A percentile compares a stretch with the other conserved stretches of the same genome.
Conservation (phyloP, 768 basidiomycete species). For the Pholiota molesta region DNA sequence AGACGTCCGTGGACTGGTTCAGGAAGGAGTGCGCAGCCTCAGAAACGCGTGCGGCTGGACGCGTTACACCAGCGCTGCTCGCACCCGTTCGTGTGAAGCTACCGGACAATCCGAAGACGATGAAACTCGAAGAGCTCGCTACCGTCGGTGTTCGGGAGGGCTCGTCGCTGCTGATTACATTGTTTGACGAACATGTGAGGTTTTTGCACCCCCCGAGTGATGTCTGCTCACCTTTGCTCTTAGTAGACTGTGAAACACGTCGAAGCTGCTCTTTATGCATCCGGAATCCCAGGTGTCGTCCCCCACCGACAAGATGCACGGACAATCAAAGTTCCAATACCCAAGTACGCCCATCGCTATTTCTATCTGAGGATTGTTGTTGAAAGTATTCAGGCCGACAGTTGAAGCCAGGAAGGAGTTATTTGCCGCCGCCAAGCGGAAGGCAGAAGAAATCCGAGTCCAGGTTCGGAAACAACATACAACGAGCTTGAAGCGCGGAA, state of each 20-base stretch:
- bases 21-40: conserved; percentile 74
- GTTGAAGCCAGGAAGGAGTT: conserved; percentile 68
- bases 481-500: conserved; percentile 66
- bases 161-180: conserved; percentile 67
- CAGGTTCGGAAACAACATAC: conserved; percentile 77
- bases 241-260: conserved; percentile 76
- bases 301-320: conserved; percentile 72
- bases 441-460: conserved; percentile 75
- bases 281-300: conserved; percentile 69
- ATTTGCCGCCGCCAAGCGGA: conserved; percentile 55
- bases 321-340: conserved; percentile 80
- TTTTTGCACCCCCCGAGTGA: background rate
- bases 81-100: conserved; percentile 65
- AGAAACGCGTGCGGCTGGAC: conserved; percentile 74
- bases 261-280: conserved; percentile 76
- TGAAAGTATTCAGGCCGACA: conserved; percentile 57
- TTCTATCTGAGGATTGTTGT: background rate
- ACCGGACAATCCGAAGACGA: conserved; percentile 39
- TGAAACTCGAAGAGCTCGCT: conserved; percentile 69
- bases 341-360: conserved; percentile 53
- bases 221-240: conserved; percentile 21
- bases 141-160: conserved; percentile 85
- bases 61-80: conserved; percentile 74
- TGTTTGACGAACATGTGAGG: conserved; percentile 80
- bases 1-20: conserved; percentile 68